phyloP scores from a whole-genome alignment of 148 eudicot genomes.

The Salicornia ramosissima region DNA sequence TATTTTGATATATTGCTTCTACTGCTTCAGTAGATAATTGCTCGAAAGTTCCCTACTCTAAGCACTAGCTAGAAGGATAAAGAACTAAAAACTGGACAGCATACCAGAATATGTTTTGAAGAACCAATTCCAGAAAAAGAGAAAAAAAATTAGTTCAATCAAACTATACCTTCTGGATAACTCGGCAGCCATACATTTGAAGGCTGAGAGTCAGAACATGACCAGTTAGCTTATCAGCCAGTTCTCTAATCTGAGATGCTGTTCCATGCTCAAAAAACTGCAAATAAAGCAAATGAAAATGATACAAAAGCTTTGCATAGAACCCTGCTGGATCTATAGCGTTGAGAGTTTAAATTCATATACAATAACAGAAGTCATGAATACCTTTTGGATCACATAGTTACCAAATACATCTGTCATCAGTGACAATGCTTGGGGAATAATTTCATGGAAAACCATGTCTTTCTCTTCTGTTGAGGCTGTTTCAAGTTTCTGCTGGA shows the following conservation, averaged over 20 bases:
- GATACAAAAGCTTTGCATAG: not conserved
- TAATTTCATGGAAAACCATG: conserved; percentile 68
- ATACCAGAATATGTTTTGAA: not conserved
- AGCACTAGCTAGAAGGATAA: not conserved
- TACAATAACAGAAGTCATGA: not conserved
- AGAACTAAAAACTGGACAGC: not conserved
- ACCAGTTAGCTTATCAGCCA: conserved; percentile 70
- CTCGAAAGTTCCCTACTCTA: not conserved
- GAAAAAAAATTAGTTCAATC: not conserved
- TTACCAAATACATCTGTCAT: conserved; percentile 95
- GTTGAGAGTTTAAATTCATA: not conserved
- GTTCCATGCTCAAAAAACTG: conserved; percentile 95
- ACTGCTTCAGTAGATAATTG: too few species aligned
- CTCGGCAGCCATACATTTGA: conserved; percentile 99
- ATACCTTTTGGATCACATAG: conserved; percentile 85
- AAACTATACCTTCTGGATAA: conserved; percentile 77
- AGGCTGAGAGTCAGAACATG: conserved; percentile 81
- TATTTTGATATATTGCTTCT: not conserved
- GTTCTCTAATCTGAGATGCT: conserved; percentile 57
- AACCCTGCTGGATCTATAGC: not conserved
- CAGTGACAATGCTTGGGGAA: conserved; percentile 62
- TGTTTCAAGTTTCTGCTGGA: conserved; percentile 81
- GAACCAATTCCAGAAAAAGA: not conserved
- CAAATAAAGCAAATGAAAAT: conserved; percentile 1
- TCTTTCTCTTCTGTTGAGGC: conserved; percentile 66